Evolutionary conservation across 805 yeast species (phyloP), one percentile per base, ranked within the genome.

Genomic region (Schizosaccharomyces osmophilus): DNA sequence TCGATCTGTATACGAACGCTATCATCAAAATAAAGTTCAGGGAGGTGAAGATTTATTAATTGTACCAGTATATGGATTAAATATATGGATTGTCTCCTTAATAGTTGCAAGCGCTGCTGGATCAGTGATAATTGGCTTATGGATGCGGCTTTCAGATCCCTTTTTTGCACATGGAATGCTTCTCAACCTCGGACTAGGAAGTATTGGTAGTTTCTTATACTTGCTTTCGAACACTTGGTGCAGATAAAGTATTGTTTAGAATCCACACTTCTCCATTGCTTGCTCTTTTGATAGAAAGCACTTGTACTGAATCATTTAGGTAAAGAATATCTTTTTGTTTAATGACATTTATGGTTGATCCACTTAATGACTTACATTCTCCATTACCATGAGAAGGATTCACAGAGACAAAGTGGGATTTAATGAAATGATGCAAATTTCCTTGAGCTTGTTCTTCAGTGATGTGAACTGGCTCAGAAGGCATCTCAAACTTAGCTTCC

Each of bases 111-210:
- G 57, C n/a, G 57, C 36, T 24, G 31, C 19, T 6, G 57, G 57
- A 24, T 51, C 57, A 22, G 57, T 51, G n/a, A 24, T 51, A 19
- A 51, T 51, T 51, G 57, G 57, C 22, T 29, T 51, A 24, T 51
- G 57, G 57, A 51, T 51, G 57, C 31, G 57, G 8, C 57, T 51
- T 29, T 24, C 57, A 24, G 57, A 51, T 29, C 57, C 57, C n/a
- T 51, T 29, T 24, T 51, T 51, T 29, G 57, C 57, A 29, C 57
- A 51, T 24, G 57, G 57, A 24, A 51, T 51, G 57, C 36, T 51
- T 24, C 57, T 51, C 57, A 51, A 51, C 26, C 36, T 51, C 9
- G 36, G 36, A 8, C 8, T 51, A 17, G 57, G 57, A 51, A 51
- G 57, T 24, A 51, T 51, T 24, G 57, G 57, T 24, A 51, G 57